A percentile compares a stretch with the other conserved stretches of the same genome.
Evolutionary conservation across 2,329 filamentous ascomycete species (phyloP).

Genomic region (Epichloe festucae): DNA sequence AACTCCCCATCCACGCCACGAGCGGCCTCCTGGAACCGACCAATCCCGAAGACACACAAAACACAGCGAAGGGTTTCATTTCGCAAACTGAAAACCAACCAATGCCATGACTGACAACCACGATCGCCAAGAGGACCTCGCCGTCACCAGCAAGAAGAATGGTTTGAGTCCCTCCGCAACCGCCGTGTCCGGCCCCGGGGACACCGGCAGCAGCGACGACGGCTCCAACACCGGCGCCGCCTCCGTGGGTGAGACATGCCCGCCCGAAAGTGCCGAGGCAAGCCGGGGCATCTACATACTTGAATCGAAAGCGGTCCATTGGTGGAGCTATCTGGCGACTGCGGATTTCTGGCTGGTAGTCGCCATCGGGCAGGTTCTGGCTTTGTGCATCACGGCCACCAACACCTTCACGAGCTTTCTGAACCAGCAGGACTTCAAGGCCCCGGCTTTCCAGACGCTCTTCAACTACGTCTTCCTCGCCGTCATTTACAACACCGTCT

Average conservation of each 20-base stretch:
- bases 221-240: conserved; percentile 1
- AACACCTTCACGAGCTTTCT: conserved; percentile 83
- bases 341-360: conserved; percentile 81
- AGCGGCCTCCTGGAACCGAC: background rate
- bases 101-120: background rate
- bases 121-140: background rate
- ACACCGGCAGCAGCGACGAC: conserved; percentile 5
- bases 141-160: conserved; percentile 10
- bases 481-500: conserved; percentile 67
- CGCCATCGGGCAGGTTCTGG: conserved; percentile 66
- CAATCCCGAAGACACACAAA: background rate
- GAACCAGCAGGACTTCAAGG: conserved; percentile 50
- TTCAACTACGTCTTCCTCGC: conserved; percentile 87
- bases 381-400: conserved; percentile 81
- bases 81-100: background rate
- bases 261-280: conserved; percentile 24
- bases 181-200: conserved; percentile 7
- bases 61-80: background rate
- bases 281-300: conserved; percentile 40
- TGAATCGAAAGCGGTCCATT: conserved; percentile 39
- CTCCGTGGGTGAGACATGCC: conserved; percentile 4
- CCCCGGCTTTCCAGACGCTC: conserved; percentile 89
- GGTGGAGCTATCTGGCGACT: conserved; percentile 68
- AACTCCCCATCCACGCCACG: no score
- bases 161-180: conserved; percentile 7